Base-by-base conservation (phyloP, 1,139 yeast species). In the Geotrichum fermentans region DNA sequence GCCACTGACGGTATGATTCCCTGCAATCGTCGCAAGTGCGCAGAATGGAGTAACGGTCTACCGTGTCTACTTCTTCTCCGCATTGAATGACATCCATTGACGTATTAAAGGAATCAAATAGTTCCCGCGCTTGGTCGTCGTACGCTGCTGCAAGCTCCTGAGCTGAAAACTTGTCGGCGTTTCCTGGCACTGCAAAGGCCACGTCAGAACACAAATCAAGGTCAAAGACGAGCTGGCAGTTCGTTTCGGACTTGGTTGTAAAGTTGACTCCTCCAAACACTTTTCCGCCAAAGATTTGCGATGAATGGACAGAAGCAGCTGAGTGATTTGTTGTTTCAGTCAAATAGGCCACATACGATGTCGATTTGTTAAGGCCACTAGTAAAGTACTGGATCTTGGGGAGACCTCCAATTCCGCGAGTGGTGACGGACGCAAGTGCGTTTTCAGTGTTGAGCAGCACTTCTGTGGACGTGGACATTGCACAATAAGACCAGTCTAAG, bases 161-260 rank as follows among this genome's bases (percentile, higher is more conserved):
- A 24, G 63, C 57, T 10, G 65, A 59, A 56, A 59, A 69, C 21
- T 60, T 50, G 5, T 67, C 56, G 5, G 67, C 65, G 47, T 70
- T 70, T 2, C 83, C 78, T 0, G 97, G 98, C 0, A 87, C 96
- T 1, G 95, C 77, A 66, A 89, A 92, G 0, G 96, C 95, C 32
- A 90, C 94, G 45, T 79, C 78, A 32, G 73, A 67, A 65, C 98
- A 92, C 61, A 90, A 88, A 1, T 78, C 81, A 49, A 92, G 69
- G 52, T 80, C 84, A 64, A 78, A 87, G 21, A 89, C 77, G 47
- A 90, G 69, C 53, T 83, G 79, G 63, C 98, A 92, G 1, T 86
- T 64, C 21, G 59, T 55, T 16, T 59, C 64, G 3, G 66, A 66
- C 62, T 80, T 73, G 1, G 96, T 85, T 21, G 74, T 73, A 59